Conservation (phyloP, 805 yeast species). For the Yarrowia osloensis region DNA sequence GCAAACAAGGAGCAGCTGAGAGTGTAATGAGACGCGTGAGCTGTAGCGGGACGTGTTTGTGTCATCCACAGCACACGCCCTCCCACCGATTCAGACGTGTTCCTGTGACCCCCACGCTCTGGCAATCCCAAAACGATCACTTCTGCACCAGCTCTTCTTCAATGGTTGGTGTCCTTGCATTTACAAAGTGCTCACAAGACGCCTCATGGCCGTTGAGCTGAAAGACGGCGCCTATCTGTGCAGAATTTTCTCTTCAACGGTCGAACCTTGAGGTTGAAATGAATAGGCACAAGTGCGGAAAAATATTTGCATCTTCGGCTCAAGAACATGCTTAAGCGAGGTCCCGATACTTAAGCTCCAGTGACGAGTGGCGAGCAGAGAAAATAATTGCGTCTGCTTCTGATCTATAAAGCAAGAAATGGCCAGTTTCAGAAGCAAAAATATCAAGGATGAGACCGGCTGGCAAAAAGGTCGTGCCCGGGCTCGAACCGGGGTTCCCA, state of each 20-base stretch:
- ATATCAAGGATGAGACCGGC: no score
- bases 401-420: no score
- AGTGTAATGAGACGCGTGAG: no score
- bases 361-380: no score
- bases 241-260: not conserved
- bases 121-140: not conserved
- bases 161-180: not conserved
- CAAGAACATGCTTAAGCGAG: not conserved
- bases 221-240: not conserved
- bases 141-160: not conserved
- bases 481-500: conserved; percentile 46
- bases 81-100: not conserved
- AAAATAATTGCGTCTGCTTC: no score
- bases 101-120: not conserved
- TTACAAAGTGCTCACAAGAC: not conserved
- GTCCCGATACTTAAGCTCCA: not conserved
- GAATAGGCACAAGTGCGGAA: conserved; percentile 3
- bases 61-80: no score
- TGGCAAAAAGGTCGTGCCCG: conserved; percentile 41
- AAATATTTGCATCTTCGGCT: conserved; percentile 7
- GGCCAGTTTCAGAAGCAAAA: no score
- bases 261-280: not conserved
- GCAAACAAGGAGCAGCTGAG: not conserved
- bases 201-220: not conserved
- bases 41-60: no score